phyloP scores from a whole-genome alignment of 176 grass and related monocot species.

The Pontederia crassipes region DNA sequence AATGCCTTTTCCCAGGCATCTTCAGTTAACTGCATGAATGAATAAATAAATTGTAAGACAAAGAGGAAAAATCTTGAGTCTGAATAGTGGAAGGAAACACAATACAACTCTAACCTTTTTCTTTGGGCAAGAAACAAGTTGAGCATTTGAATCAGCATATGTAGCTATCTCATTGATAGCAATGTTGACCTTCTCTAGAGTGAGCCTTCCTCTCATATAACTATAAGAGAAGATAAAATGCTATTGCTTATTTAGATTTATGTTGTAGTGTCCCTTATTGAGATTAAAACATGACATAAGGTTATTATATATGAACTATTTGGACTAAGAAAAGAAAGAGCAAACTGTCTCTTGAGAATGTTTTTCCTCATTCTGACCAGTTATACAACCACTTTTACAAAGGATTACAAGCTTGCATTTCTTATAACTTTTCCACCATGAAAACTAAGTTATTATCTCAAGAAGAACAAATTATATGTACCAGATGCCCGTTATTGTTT shows the following conservation, averaged over 20 bases:
- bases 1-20: constrained; percentile 73
- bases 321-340: too few species aligned
- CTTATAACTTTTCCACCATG: too few species aligned
- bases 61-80: not conserved
- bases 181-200: constrained; percentile 87
- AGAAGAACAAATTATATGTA: too few species aligned
- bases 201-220: constrained; percentile 92
- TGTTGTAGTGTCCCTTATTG: too few species aligned
- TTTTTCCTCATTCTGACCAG: too few species aligned
- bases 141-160: constrained; percentile 69
- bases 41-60: constrained; percentile 2
- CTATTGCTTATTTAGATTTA: not conserved
- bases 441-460: too few species aligned
- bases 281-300: too few species aligned
- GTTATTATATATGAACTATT: too few species aligned
- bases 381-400: too few species aligned
- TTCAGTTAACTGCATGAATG: constrained; percentile 54
- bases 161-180: constrained; percentile 79
- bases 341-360: too few species aligned
- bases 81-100: constrained; percentile 13
- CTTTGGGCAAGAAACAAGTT: constrained; percentile 72
- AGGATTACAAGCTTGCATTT: too few species aligned
- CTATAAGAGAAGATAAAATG: constrained; percentile 25
- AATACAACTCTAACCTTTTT: constrained; percentile 43
- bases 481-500: too few species aligned